Percentiles rank a stretch among this genome's conserved stretches.
Conservation (phyloP, 768 basidiomycete species). For the Suillus hirtellus region DNA sequence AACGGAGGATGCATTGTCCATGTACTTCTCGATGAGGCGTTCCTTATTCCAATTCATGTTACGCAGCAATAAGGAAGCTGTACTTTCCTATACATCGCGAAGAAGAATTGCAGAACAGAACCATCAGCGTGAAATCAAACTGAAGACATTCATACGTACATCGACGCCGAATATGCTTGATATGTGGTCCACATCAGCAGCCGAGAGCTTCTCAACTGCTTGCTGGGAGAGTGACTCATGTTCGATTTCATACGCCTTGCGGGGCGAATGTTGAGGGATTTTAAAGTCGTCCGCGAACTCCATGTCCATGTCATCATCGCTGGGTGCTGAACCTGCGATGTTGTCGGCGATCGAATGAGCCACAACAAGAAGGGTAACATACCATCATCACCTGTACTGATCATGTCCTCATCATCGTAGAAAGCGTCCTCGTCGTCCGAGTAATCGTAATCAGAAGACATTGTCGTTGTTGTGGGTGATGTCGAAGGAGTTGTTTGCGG, state of each 20-base stretch:
- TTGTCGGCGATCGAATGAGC: constrained; percentile 24
- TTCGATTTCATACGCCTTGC: constrained; percentile 84
- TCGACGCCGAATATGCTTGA: constrained; percentile 86
- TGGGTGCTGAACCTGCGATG: constrained; percentile 40
- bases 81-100: constrained; percentile 48
- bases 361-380: constrained; percentile 19
- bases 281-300: constrained; percentile 69
- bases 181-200: constrained; percentile 80
- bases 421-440: constrained; percentile 69
- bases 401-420: constrained; percentile 69
- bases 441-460: constrained; percentile 70
- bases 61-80: constrained; percentile 78
- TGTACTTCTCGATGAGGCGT: constrained; percentile 92
- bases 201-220: constrained; percentile 79
- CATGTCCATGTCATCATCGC: constrained; percentile 70
- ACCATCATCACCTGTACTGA: constrained; percentile 61
- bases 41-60: constrained; percentile 95
- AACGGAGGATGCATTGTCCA: constrained; percentile 82
- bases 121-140: constrained; percentile 8
- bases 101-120: constrained; percentile 11
- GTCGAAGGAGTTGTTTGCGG: constrained; percentile 17
- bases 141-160: constrained; percentile 50
- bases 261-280: constrained; percentile 52
- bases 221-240: constrained; percentile 71
- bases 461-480: constrained; percentile 26